These are phyloP conservation scores for Myriosclerotinia duriaeana DNA, from an alignment of 2,329 filamentous ascomycete species.

Conservation along the genomic window DNA sequence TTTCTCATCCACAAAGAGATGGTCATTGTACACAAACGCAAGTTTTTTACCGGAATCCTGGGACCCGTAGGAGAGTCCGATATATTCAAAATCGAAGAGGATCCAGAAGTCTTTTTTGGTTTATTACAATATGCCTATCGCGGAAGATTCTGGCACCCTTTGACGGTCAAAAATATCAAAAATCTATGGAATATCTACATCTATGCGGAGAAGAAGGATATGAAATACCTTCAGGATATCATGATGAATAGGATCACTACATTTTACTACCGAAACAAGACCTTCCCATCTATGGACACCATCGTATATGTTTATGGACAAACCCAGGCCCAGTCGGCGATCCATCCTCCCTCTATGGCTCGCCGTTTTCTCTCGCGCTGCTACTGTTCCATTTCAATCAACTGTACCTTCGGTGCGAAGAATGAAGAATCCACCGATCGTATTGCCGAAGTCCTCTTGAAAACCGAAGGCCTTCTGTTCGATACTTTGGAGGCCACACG, in stretches of 20 bases:
- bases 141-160: neutral
- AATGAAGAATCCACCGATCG: accelerated
- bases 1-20: neutral
- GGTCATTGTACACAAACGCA: neutral
- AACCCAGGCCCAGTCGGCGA: neutral
- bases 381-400: neutral
- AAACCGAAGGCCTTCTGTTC: neutral
- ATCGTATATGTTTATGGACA: neutral
- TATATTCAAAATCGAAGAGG: neutral
- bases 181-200: neutral
- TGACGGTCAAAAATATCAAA: neutral
- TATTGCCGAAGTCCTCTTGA: neutral
- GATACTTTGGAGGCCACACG: neutral
- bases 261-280: neutral
- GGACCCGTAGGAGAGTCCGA: no score
- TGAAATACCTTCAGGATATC: neutral
- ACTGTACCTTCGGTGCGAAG: neutral
- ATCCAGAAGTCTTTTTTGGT: neutral
- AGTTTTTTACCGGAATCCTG: neutral
- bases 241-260: neutral
- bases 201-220: neutral
- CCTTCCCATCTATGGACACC: neutral
- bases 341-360: neutral
- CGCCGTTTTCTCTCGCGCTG: slow-evolving; percentile 1
- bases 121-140: neutral